phyloP scores from a whole-genome alignment of 2,329 filamentous ascomycete genomes.

The Monosporascus sp. region DNA sequence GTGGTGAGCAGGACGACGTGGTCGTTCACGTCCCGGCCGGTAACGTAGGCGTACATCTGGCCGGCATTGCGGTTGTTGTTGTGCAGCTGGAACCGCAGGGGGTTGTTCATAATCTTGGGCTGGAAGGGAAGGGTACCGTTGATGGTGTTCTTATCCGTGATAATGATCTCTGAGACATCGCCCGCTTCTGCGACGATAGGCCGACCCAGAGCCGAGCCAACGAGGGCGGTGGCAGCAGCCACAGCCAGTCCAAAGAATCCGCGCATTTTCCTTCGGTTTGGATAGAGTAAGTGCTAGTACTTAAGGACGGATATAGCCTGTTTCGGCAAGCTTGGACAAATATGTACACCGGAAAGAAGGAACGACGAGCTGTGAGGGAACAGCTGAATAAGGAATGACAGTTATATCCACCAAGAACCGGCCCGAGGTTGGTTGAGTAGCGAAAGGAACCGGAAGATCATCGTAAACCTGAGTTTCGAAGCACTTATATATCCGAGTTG shows the following conservation, averaged over 20 bases:
- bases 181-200: constrained; percentile 28
- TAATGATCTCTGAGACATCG: constrained; percentile 25
- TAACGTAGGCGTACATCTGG: constrained; percentile 36
- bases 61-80: constrained; percentile 35
- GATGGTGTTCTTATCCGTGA: constrained; percentile 35
- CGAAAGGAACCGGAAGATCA: not conserved
- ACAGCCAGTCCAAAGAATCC: constrained; percentile 19
- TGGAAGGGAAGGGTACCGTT: constrained; percentile 27
- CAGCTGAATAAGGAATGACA: not conserved
- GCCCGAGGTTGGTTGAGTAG: not conserved
- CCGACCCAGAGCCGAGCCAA: constrained; percentile 26
- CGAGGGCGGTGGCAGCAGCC: constrained; percentile 17
- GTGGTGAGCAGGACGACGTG: constrained; percentile 34
- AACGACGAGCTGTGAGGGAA: not conserved
- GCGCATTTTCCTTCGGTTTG: constrained; percentile 13
- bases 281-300: not conserved
- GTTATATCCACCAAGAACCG: not conserved
- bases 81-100: constrained; percentile 21
- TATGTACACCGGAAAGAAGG: not conserved
- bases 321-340: not conserved
- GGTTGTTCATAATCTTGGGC: constrained; percentile 5
- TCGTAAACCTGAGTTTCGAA: not conserved
- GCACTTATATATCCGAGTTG: too few relatives aligned
- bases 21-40: constrained; percentile 31
- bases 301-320: not conserved